Evolutionary conservation across 441 rosid species (phyloP).

Genomic region (Populus hybrid): DNA sequence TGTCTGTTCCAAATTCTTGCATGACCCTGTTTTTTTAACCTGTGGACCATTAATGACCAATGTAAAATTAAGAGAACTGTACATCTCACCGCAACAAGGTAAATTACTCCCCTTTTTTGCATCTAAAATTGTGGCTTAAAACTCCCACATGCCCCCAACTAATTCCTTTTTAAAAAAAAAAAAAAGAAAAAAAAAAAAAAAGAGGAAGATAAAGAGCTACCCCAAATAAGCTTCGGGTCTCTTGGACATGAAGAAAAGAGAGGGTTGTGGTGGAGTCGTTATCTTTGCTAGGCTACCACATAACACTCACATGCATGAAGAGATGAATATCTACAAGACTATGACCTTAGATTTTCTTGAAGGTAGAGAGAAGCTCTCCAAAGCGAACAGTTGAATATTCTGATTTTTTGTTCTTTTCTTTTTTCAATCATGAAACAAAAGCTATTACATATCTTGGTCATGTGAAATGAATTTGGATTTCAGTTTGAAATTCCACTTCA

Average conservation of each 20-base stretch:
- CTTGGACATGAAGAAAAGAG: not conserved
- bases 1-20: conserved; percentile 21
- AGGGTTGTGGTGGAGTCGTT: conserved; percentile 22
- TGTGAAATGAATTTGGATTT: conserved; percentile 51
- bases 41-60: conserved; percentile 8
- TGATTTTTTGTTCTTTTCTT: conserved; percentile 6
- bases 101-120: not conserved
- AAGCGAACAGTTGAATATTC: conserved; percentile 25
- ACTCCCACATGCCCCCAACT: not conserved
- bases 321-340: conserved; percentile 38
- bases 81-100: conserved; percentile 10
- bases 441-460: conserved; percentile 25
- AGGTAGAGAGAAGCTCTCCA: conserved; percentile 21
- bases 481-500: conserved; percentile 38
- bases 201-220: not conserved
- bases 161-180: not conserved
- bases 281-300: conserved; percentile 16
- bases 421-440: conserved; percentile 11
- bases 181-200: accelerated
- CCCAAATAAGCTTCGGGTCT: too few relatives aligned
- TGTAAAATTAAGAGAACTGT: not conserved
- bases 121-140: not conserved
- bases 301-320: conserved; percentile 34
- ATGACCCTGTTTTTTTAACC: not conserved
- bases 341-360: conserved; percentile 35